Conservation (phyloP, 495 filamentous ascomycete genomes). For the Zalerion maritima region DNA sequence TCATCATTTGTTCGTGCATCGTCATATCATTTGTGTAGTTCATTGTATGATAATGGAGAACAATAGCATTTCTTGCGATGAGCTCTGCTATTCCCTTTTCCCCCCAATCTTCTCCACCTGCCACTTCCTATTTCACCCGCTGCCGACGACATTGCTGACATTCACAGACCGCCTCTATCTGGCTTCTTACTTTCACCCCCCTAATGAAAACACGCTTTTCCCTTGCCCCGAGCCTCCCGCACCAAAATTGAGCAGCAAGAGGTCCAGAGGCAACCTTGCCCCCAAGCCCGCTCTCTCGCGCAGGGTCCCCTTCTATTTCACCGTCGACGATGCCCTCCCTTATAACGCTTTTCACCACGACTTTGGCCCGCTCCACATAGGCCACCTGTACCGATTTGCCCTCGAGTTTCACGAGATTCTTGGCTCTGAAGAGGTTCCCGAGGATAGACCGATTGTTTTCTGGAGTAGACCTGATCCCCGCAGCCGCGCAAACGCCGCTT, state of each 20-base stretch:
- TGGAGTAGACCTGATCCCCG: conserved; percentile 85
- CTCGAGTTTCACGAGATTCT: conserved; percentile 89
- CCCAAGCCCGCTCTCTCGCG: conserved; percentile 25
- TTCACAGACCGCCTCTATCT: conserved; percentile 81
- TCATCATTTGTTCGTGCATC: conserved; percentile 5
- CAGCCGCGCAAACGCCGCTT: conserved; percentile 92
- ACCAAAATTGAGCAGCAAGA: conserved; percentile 52
- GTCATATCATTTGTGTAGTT: no score
- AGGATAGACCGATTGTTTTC: conserved; percentile 77
- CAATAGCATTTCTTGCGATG: no score
- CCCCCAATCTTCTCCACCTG: conserved; percentile 10
- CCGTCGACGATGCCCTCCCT: conserved; percentile 77
- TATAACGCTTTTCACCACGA: conserved; percentile 99
- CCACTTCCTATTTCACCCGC: conserved; percentile 9
- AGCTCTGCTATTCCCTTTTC: conserved; percentile 13
- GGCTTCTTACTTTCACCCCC: conserved; percentile 75
- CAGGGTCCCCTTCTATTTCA: conserved; percentile 75
- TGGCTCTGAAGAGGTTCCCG: conserved; percentile 66
- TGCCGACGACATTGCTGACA: conserved; percentile 19
- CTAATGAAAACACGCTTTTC: conserved; percentile 68
- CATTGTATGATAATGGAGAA: no score
- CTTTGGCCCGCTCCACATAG: conserved; percentile 94
- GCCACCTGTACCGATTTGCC: conserved; percentile 91
- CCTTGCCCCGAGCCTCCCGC: conserved; percentile 53
- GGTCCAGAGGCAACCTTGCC: conserved; percentile 48